These are phyloP conservation scores for Gentiana straminea DNA, from an alignment of 257 asterid species.

Conservation along the genomic window DNA sequence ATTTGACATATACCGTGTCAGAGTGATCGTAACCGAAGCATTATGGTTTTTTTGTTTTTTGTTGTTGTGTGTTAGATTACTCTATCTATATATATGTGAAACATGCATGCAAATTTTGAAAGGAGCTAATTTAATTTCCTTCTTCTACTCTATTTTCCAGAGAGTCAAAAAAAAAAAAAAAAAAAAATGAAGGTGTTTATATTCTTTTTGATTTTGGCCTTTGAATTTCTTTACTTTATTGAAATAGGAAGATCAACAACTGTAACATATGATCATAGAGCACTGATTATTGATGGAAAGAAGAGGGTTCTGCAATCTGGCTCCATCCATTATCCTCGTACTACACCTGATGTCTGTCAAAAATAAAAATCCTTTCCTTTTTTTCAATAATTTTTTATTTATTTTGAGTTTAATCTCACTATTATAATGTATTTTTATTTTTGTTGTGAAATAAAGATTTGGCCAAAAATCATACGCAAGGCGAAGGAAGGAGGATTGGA, in stretches of 20 bases:
- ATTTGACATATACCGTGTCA: too few relatives aligned
- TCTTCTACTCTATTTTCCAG: neutral
- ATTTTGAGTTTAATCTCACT: constrained; percentile 1
- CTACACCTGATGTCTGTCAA: constrained; percentile 64
- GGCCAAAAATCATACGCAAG: constrained; percentile 58
- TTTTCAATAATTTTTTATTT: neutral
- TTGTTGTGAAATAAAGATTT: constrained; percentile 28
- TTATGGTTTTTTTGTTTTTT: too few relatives aligned
- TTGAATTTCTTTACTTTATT: constrained; percentile 17
- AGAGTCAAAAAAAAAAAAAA: constrained; percentile 10
- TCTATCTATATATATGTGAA: constrained; percentile 1
- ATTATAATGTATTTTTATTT: neutral
- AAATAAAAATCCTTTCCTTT: neutral
- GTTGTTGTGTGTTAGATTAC: too few relatives aligned
- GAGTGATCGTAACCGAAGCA: too few relatives aligned
- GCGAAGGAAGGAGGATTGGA: constrained; percentile 88
- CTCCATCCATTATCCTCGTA: constrained; percentile 73
- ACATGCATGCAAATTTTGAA: constrained; percentile 13
- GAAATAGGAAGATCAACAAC: constrained; percentile 28
- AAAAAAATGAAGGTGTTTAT: constrained; percentile 15
- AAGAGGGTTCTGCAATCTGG: constrained; percentile 74
- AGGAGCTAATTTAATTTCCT: too few relatives aligned
- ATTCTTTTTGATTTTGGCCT: constrained; percentile 21
- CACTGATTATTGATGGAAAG: constrained; percentile 65
- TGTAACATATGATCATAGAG: constrained; percentile 57